Base-by-base conservation (phyloP, 768 basidiomycete species). In the Goffeauzyma gilvescens region DNA sequence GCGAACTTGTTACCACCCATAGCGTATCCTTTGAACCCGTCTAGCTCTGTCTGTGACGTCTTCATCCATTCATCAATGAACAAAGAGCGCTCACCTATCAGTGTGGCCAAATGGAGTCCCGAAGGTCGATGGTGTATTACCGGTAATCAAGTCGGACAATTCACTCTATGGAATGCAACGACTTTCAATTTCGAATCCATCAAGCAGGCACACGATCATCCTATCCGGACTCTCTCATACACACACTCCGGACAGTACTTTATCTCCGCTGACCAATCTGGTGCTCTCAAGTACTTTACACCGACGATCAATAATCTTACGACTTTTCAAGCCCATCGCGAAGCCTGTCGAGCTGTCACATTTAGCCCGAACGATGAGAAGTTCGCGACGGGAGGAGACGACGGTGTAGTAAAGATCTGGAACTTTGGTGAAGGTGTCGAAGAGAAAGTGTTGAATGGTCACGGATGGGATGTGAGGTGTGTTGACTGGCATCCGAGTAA, bases 111-210 rank as follows among this genome's bases (percentile, higher is more conserved):
- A 86, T 98, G 90, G 86, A 96, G 89, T 14, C 93, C 93, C 1
- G 90, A 96, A 67, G 86, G 79, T 42, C 74, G 93, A 24, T 77
- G 93, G 2, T 71, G 96, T 17, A 67, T 96, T 35, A 96, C 93
- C 2, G 93, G 93, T 14, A 89, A 87, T 9, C 86, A 87, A 17
- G 85, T 81, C 49, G 93, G 93, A 34, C 93, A 96, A 66, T 95
- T 98, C 65, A 96, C 90, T 1, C 73, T 96, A 5, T 96, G 93
- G 93, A 98, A 98, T 52, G 90, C 90, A 21, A 71, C 90, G 18
- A 95, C 93, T 0, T 98, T 96, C 75, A 98, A 96, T 67, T 98
- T 96, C 58, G 93, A 98, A 65, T 93, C 90, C 0, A 95, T 98
- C 52, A 74, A 96, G n/a, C 90, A 95, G 66, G 90, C 89, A 1